Evolutionary conservation across 768 basidiomycete genomes (phyloP), one percentile per base, ranked within the genome.

Genomic region (Lenzites betulinus): DNA sequence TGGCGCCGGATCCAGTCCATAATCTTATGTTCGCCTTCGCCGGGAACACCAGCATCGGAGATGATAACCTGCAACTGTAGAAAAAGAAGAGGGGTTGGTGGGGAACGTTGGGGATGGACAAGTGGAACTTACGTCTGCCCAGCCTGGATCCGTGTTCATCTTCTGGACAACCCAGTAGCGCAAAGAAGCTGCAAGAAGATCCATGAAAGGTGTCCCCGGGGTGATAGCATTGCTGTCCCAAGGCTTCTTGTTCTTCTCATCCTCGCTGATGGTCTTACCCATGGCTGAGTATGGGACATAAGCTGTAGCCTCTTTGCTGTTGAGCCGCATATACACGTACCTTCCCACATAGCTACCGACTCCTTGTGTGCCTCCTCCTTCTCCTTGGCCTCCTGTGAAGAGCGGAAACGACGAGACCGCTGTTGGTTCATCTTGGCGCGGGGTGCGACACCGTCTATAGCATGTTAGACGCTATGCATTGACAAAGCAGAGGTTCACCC

Each of bases 381-480:
- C 36, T 96, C 93, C 62, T 89, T 87, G 3, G 97, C 95, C 74
- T 99, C 97, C 72, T 96, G 94, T 2, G 93, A 88, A 22, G 95
- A 85, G 61, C 97, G 85, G 77, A 99, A 99, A 56, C 97, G 93
- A 66, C 97, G 83, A 16, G 95, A 94, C 11, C 97, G 93, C 73
- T 99, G 97, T 70, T 99, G 97, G 72, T 99, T 99, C 97, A 99
- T 99, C 78, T 99, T 99, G 41, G 97, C 97, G 69, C 96, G 87
- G 33, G 96, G 96, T 11, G 96, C 96, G 22, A 98, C 96, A 60
- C 96, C 96, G 69, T 98, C 95, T 96, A 57, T 2, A 20, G 25
- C 7, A 42, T 12, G 46, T 47, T 13, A 23, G n/a, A 28, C 7
- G 42, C 2, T 23, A 5, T 38, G 43, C 55, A 4, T 35, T 51